Evolutionary conservation across 176 grass and related monocot genomes (phyloP).

Genomic region (Oryza glaberrima): DNA sequence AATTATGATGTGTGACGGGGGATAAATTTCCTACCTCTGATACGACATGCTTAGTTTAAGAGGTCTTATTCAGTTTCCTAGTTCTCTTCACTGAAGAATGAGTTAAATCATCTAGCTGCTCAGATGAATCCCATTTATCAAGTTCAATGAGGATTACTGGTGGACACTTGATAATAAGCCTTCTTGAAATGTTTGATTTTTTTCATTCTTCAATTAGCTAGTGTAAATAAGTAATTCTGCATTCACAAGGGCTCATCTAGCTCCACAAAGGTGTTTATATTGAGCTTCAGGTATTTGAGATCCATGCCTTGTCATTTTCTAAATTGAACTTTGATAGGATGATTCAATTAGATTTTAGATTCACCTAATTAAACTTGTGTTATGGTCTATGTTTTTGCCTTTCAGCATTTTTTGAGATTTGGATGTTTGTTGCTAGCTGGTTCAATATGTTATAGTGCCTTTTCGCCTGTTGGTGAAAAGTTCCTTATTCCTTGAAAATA

Average conservation of each 20-base stretch:
- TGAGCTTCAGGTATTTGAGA: neutral
- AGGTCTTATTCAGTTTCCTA: neutral
- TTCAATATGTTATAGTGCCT: neutral
- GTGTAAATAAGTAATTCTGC: slow-evolving; percentile 22
- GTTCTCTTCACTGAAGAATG: neutral
- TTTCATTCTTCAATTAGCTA: slow-evolving; percentile 10
- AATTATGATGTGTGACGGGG: neutral
- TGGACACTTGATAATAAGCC: neutral
- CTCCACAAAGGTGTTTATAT: neutral
- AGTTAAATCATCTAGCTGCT: neutral
- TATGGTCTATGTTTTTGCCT: neutral
- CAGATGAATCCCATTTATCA: neutral
- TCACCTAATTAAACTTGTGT: slow-evolving; percentile 10
- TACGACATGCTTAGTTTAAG: neutral
- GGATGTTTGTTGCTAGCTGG: neutral
- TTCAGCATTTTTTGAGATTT: neutral
- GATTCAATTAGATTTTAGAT: neutral
- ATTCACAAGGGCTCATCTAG: neutral
- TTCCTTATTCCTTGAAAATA: neutral
- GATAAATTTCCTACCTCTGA: neutral
- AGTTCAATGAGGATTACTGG: neutral
- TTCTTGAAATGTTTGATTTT: neutral
- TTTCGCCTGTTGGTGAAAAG: neutral
- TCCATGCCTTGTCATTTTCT: neutral
- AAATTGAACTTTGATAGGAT: neutral